Evolutionary conservation across 805 yeast genomes (phyloP).

Genomic region (Candida parachauliodes): DNA sequence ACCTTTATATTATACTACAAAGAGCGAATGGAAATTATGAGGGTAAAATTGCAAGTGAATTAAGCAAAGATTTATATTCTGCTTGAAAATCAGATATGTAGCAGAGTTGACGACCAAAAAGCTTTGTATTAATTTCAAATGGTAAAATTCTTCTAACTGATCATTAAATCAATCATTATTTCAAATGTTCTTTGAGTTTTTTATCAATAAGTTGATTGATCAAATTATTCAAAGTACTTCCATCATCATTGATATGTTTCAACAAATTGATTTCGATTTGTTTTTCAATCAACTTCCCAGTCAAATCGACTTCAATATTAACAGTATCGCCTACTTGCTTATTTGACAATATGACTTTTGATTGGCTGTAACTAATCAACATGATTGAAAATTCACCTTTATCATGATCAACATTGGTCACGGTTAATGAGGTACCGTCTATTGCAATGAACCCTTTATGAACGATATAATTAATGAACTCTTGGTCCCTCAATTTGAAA

Average conservation of each 20-base stretch:
- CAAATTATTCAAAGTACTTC: conserved; percentile 48
- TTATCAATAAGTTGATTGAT: conserved; percentile 35
- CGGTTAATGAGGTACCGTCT: conserved; percentile 92
- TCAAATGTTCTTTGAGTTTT: conserved; percentile 17
- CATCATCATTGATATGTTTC: conserved; percentile 47
- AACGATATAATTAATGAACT: conserved; percentile 70
- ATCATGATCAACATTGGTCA: conserved; percentile 68
- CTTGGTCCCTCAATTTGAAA: conserved; percentile 63
- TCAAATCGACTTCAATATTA: conserved; percentile 91
- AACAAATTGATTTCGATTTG: conserved; percentile 64
- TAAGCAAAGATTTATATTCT: too few relatives aligned
- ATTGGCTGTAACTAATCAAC: conserved; percentile 90
- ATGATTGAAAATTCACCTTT: conserved; percentile 67
- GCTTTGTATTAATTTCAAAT: too few relatives aligned
- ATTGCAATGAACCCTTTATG: conserved; percentile 92
- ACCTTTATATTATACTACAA: too few relatives aligned
- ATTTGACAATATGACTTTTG: conserved; percentile 66
- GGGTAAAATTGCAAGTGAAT: too few relatives aligned
- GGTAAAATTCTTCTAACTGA: too few relatives aligned
- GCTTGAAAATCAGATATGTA: too few relatives aligned
- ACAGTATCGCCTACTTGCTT: conserved; percentile 64
- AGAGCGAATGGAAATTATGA: too few relatives aligned
- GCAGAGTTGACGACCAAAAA: too few relatives aligned
- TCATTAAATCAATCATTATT: too few relatives aligned
- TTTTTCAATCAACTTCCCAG: conserved; percentile 87